Evolutionary conservation across 129 eudicot genomes (phyloP).

Genomic region (Glebionis coronaria): DNA sequence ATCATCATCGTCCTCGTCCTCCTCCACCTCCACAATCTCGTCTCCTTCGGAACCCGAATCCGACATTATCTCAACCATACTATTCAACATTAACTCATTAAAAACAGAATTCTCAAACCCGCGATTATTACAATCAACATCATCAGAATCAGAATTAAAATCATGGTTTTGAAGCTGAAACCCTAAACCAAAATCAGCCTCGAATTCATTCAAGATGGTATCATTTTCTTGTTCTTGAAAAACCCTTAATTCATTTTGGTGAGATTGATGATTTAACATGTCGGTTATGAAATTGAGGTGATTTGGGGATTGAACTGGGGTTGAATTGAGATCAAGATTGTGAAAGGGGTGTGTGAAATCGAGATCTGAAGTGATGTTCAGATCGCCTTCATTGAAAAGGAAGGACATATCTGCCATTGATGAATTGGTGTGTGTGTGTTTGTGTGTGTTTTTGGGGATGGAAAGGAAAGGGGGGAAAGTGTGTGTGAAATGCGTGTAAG

Average conservation of each 20-base stretch:
- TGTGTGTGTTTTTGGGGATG: not conserved
- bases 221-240: slow-evolving; percentile 29
- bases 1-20: slow-evolving; percentile 30
- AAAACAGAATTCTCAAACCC: slow-evolving; percentile 30
- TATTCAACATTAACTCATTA: slow-evolving; percentile 15
- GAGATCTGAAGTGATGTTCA: slow-evolving; percentile 17
- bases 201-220: slow-evolving; percentile 28
- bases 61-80: slow-evolving; percentile 3
- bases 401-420: slow-evolving; percentile 52
- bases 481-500: not conserved
- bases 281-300: slow-evolving; percentile 46
- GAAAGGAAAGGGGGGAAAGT: slow-evolving; percentile 5
- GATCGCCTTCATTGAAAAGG: slow-evolving; percentile 32
- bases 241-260: slow-evolving; percentile 25
- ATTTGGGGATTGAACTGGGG: slow-evolving; percentile 23
- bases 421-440: slow-evolving; percentile 3
- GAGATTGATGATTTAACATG: slow-evolving; percentile 43
- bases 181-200: slow-evolving; percentile 37
- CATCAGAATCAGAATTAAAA: slow-evolving; percentile 32
- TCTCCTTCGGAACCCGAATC: slow-evolving; percentile 27
- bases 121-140: slow-evolving; percentile 22
- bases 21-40: slow-evolving; percentile 11
- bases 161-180: slow-evolving; percentile 4
- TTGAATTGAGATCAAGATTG: slow-evolving; percentile 13
- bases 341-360: slow-evolving; percentile 15